Evolutionary conservation across 139 green algal genomes (phyloP).

Genomic region (Chlorella vulgaris): DNA sequence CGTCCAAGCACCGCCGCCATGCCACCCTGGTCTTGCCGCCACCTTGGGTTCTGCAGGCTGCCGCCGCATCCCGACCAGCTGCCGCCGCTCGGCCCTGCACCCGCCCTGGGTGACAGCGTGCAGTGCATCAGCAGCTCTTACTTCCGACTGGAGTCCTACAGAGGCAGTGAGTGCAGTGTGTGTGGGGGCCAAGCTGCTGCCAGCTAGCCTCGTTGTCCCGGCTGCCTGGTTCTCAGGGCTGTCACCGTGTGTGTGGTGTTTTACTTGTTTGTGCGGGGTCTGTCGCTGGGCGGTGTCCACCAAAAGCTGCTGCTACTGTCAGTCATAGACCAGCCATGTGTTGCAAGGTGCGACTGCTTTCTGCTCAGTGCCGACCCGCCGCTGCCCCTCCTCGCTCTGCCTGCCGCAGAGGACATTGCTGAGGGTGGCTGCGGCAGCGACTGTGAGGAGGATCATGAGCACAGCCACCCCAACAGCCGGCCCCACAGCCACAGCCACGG

Average conservation of each 20-base stretch:
- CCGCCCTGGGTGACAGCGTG: background rate
- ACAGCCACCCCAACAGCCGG: background rate
- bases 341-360: no score
- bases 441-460: conserved; percentile 20
- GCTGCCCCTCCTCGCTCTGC: background rate
- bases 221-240: no score
- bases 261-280: no score
- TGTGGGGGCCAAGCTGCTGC: background rate
- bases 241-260: no score
- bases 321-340: no score
- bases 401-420: background rate
- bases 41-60: conserved; percentile 2
- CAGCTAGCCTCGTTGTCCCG: no score
- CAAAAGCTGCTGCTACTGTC: no score
- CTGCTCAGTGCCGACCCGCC: no score
- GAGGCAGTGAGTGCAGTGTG: background rate
- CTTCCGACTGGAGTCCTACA: conserved; percentile 24
- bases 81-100: background rate
- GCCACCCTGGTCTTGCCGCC: background rate
- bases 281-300: no score
- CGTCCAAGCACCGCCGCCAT: no score
- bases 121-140: conserved; percentile 1
- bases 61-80: conserved; percentile 30
- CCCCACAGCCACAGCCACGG: background rate
- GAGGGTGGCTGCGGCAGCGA: conserved; percentile 6